Base-by-base conservation (phyloP, 352 stramenopile genomes). In the Phytophthora fragariaefolia region DNA sequence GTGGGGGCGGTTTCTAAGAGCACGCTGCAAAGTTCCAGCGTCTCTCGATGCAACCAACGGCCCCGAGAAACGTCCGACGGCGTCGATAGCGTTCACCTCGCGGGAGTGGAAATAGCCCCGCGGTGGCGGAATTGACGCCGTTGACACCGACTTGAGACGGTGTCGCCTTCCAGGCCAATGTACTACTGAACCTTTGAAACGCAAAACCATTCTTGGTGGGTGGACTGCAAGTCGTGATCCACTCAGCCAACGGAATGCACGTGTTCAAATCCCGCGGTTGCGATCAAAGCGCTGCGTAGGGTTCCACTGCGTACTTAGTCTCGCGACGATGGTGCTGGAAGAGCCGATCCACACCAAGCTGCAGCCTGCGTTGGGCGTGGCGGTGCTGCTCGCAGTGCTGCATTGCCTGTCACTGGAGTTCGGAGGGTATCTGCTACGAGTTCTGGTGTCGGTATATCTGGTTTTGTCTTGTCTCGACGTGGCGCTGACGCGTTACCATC, bases 401-500 rank as follows among this genome's bases (percentile, higher is more conserved):
- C 60, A 66, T 40, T 76, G 61, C 5, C 23, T 76, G 7, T 30
- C 66, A 6, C 47, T 69, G 2, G 52, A 61, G 18, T 30, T 64
- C 18, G 52, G 72, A 0, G 63, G 77, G 2, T 28, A 45, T 61
- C 46, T 64, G 10, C 32, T 81, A 34, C 72, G 70, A 20, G 47
- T 72, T 49, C 2, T 72, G 56, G 63, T 80, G 27, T 61, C 77
- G 22, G 50, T 48, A 8, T 87, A 76, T 56, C 77, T 86, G 47
- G 6, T 78, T 13, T 17, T 81, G 30, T 64, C 69, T 38, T 61
- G 49, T 28, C 40, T 82, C 18, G 74, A 88, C 61, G 61, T 80
- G 34, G 56, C 66, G 59, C 55, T 91, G 55, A 81, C 68, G 17
- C 65, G 67, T 23, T 87, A 89, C 45, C 80, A 88, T 59, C 65